phyloP scores from a whole-genome alignment of 345 rosid genomes.

The Gossypium turneri region DNA sequence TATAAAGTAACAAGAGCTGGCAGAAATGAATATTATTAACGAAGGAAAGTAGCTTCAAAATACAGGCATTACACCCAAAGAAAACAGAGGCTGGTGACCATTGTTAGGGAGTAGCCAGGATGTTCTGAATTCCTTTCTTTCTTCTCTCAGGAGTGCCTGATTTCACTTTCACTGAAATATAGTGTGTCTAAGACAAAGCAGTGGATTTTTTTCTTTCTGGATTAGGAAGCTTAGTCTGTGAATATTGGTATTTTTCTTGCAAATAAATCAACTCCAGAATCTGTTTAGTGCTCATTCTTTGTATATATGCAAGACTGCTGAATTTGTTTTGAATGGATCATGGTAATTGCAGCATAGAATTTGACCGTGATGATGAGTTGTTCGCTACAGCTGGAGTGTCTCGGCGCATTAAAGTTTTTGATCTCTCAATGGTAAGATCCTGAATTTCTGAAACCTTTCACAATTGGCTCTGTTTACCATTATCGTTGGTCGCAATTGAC shows the following conservation, averaged over 20 bases:
- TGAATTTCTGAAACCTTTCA: conserved; percentile 7
- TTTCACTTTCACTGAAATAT: not conserved
- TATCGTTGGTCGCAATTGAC: not conserved
- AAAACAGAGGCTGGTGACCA: not conserved
- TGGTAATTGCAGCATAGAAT: conserved; percentile 77
- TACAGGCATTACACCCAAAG: not conserved
- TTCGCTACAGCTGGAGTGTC: conserved; percentile 99
- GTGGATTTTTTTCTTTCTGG: not conserved
- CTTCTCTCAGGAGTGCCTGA: not conserved
- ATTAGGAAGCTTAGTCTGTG: conserved; percentile 6
- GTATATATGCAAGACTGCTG: conserved; percentile 8
- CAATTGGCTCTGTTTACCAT: not conserved
- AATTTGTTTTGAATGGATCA: conserved; percentile 9
- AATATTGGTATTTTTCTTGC: not conserved
- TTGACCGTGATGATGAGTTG: conserved; percentile 93
- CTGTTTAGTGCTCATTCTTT: not conserved
- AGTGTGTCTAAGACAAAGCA: not conserved
- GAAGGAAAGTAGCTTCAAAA: not conserved
- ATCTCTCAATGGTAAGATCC: conserved; percentile 75
- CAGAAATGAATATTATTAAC: not conserved
- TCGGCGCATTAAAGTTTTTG: conserved; percentile 86
- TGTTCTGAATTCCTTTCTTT: not conserved
- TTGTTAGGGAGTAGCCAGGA: not conserved
- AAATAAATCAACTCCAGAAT: not conserved
- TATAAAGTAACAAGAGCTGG: not conserved